Conservation (phyloP, 1,139 yeast genomes). For the Suhomyces terraborum region DNA sequence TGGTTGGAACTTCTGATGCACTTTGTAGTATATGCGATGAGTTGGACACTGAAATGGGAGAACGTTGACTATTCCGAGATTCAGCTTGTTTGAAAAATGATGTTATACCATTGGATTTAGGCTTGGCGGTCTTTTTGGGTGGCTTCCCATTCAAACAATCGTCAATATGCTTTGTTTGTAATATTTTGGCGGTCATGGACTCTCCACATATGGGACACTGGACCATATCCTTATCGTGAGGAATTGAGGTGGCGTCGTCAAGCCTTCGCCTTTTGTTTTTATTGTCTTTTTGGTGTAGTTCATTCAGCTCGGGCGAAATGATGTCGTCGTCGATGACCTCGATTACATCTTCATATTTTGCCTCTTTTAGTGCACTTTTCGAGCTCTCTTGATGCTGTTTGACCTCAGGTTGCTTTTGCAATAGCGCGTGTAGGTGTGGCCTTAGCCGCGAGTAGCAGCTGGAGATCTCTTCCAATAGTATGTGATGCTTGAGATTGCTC, state of each 20-base stretch:
- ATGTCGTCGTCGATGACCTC: conserved; percentile 21
- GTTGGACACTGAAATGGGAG: background rate
- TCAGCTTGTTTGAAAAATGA: conserved; percentile 35
- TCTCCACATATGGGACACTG: conserved; percentile 74
- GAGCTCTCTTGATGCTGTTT: background rate
- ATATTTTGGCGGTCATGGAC: conserved; percentile 53
- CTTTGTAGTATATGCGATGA: conserved; percentile 5
- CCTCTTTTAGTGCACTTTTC: too few species aligned
- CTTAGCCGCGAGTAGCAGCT: conserved; percentile 54
- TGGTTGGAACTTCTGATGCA: conserved; percentile 2
- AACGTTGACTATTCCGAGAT: background rate
- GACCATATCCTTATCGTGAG: conserved; percentile 34
- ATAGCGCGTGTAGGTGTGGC: conserved; percentile 32
- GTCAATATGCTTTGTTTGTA: conserved; percentile 73
- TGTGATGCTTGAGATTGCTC: conserved; percentile 67
- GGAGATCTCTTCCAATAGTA: conserved; percentile 72
- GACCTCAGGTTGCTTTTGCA: conserved; percentile 14
- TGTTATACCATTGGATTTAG: conserved; percentile 26
- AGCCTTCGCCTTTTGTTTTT: conserved; percentile 11
- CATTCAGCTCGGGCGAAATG: too few species aligned
- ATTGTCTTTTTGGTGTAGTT: too few species aligned
- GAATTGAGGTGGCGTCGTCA: conserved; percentile 14
- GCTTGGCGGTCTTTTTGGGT: conserved; percentile 12
- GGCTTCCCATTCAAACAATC: conserved; percentile 52
- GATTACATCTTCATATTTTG: conserved; percentile 19